These are phyloP conservation scores for Nasturtium officinale DNA, from an alignment of 345 rosid genomes.

Conservation along the genomic window DNA sequence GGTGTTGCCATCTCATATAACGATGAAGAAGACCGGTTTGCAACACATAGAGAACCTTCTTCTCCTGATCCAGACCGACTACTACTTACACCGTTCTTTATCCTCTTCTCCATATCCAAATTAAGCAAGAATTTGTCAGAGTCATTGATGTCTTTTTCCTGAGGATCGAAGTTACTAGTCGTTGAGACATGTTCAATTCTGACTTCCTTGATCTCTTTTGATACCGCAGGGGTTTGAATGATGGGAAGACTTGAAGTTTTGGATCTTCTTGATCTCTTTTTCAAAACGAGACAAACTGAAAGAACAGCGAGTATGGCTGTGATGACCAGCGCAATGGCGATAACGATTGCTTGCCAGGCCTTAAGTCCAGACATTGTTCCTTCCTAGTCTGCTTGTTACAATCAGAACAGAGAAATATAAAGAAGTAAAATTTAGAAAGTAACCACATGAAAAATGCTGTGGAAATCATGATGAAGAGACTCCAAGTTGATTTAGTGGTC, in stretches of 20 bases:
- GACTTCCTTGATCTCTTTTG: conserved; percentile 94
- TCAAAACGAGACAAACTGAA: conserved; percentile 60
- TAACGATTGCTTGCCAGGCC: conserved; percentile 81
- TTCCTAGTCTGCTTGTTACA: conserved; percentile 28
- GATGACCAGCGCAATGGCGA: conserved; percentile 67
- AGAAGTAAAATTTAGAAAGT: conserved; percentile 8
- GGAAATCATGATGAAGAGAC: conserved; percentile 26
- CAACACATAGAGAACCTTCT: conserved; percentile 60
- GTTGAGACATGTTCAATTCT: conserved; percentile 70
- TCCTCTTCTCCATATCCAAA: conserved; percentile 65
- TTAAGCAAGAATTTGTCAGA: conserved; percentile 76
- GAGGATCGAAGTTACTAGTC: conserved; percentile 52
- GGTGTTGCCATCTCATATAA: conserved; percentile 61
- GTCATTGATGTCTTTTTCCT: conserved; percentile 64
- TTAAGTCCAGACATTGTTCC: conserved; percentile 61
- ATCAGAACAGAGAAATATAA: background rate
- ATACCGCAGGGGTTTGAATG: conserved; percentile 76
- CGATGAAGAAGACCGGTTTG: conserved; percentile 68
- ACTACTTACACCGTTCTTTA: conserved; percentile 58
- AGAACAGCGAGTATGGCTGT: conserved; percentile 64
- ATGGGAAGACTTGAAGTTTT: conserved; percentile 54
- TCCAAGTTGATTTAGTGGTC: conserved; percentile 36
- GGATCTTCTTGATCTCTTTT: conserved; percentile 69
- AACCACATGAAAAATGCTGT: conserved; percentile 25
- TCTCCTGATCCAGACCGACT: conserved; percentile 82